Evolutionary conservation across 768 basidiomycete species (phyloP).

Genomic region (Mrakia blollopis): DNA sequence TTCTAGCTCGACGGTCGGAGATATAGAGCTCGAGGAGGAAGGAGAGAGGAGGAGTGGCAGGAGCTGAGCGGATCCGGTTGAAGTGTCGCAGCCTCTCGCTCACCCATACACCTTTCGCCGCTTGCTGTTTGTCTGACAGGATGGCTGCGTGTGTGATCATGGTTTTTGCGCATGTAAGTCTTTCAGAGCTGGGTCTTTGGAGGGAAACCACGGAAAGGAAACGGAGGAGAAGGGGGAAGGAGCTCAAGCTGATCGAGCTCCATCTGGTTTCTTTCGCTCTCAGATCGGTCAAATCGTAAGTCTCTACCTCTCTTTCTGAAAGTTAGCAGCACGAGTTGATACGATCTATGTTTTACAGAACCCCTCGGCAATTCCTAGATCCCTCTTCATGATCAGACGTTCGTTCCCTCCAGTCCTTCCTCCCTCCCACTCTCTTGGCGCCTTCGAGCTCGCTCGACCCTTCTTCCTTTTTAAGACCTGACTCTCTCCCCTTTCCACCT

Average conservation of each 20-base stretch:
- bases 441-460: not conserved
- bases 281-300: slow-evolving; percentile 23
- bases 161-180: slow-evolving; percentile 22
- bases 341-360: not conserved
- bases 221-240: not conserved
- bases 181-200: not conserved
- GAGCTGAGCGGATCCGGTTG: not conserved
- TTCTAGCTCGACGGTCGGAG: not conserved
- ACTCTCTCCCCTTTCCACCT: not conserved
- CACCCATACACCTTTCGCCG: not conserved
- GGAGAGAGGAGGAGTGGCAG: not conserved
- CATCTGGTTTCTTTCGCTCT: not conserved
- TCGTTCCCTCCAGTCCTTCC: not conserved
- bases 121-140: not conserved
- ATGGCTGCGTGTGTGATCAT: slow-evolving; percentile 16
- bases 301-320: no score
- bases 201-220: not conserved
- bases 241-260: slow-evolving; percentile 9
- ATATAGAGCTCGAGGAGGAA: not conserved
- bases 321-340: not conserved
- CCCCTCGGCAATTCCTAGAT: slow-evolving; percentile 20
- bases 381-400: slow-evolving; percentile 13
- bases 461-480: not conserved
- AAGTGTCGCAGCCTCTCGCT: not conserved
- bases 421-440: not conserved